phyloP scores from a whole-genome alignment of 2,329 filamentous ascomycete species.

The Chrysoporthe austroafricana region DNA sequence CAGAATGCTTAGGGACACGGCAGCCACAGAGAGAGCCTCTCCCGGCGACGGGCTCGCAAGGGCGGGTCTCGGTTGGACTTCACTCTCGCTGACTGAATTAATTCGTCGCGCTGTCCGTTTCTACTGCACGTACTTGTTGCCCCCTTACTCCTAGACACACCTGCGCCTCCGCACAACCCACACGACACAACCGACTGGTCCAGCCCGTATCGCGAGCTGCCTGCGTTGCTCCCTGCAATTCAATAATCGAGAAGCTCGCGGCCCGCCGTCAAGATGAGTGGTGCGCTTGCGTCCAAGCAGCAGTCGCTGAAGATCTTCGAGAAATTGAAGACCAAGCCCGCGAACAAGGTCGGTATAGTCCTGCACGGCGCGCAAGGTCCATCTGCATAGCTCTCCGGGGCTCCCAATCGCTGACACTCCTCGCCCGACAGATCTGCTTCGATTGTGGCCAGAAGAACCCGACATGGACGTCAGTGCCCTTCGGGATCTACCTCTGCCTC shows the following conservation, averaged over 20 bases:
- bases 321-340: conserved; percentile 91
- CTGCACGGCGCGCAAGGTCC: neutral
- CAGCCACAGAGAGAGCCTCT: conserved; percentile 1
- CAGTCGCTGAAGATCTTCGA: conserved; percentile 98
- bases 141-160: conserved; percentile 21
- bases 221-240: neutral
- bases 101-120: conserved; percentile 30
- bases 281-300: conserved; percentile 78
- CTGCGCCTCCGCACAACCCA: neutral
- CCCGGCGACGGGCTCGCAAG: conserved; percentile 1
- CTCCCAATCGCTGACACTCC: conserved; percentile 30
- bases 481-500: conserved; percentile 96
- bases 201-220: neutral
- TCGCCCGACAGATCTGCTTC: conserved; percentile 78
- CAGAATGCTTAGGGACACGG: conserved; percentile 1
- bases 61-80: conserved; percentile 22
- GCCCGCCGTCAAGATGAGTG: conserved; percentile 55
- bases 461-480: conserved; percentile 96
- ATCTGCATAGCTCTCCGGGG: neutral
- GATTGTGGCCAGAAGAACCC: conserved; percentile 98
- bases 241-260: neutral
- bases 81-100: conserved; percentile 24
- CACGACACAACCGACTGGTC: neutral
- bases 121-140: conserved; percentile 4
- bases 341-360: conserved; percentile 74